Conservation (phyloP, 306 rosid genomes). For the Canavalia ensiformis region DNA sequence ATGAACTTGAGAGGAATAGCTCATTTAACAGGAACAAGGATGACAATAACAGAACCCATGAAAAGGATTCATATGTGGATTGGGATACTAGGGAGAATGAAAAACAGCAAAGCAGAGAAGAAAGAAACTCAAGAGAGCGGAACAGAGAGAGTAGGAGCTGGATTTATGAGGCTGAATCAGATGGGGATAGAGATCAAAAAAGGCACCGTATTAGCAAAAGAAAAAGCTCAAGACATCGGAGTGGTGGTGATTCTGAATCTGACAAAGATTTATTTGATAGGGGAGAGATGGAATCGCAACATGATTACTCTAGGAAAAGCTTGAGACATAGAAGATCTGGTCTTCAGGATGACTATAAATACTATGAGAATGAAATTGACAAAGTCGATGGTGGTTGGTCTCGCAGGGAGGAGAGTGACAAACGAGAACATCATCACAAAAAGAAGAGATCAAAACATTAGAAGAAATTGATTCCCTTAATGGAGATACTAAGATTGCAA, state of each 20-base stretch:
- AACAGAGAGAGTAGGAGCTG: conserved; percentile 33
- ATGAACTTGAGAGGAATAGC: conserved; percentile 40
- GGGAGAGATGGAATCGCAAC: conserved; percentile 39
- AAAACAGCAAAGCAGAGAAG: conserved; percentile 41
- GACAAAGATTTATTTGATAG: conserved; percentile 41
- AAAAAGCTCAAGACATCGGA: conserved; percentile 47
- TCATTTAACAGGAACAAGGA: conserved; percentile 46
- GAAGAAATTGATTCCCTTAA: conserved; percentile 41
- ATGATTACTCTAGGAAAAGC: conserved; percentile 46
- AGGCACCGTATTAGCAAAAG: conserved; percentile 44
- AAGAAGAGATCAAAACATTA: conserved; percentile 46
- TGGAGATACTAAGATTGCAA: conserved; percentile 31
- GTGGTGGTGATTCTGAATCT: conserved; percentile 48
- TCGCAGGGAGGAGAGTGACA: conserved; percentile 41
- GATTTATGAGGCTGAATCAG: conserved; percentile 47
- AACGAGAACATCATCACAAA: conserved; percentile 24
- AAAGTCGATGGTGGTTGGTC: conserved; percentile 52
- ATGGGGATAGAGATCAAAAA: conserved; percentile 36
- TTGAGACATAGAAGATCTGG: conserved; percentile 33
- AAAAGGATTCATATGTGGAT: conserved; percentile 56
- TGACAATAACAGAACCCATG: conserved; percentile 44
- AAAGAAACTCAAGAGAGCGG: conserved; percentile 57
- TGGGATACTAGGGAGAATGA: conserved; percentile 44
- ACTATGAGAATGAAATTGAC: conserved; percentile 45
- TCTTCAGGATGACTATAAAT: conserved; percentile 33